Conservation (phyloP, 2,329 filamentous ascomycete genomes). For the Ascochyta viciae-villosae region DNA sequence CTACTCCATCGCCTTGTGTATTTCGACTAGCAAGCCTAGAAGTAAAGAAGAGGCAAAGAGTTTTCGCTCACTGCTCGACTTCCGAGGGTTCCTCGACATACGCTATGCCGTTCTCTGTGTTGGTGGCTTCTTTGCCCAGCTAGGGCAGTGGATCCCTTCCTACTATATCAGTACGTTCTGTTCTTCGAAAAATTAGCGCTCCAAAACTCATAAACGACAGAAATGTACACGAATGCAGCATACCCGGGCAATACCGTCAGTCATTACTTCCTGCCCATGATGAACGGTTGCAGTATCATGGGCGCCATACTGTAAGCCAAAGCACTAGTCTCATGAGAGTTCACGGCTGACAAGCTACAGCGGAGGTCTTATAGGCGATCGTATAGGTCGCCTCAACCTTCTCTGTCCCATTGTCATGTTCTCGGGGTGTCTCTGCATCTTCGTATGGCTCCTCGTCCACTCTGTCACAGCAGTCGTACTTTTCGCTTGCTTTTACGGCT, state of each 20-base stretch:
- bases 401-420: conserved; percentile 58
- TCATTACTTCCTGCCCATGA: conserved; percentile 55
- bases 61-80: conserved; percentile 41
- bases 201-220: conserved; percentile 39
- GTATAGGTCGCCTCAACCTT: conserved; percentile 61
- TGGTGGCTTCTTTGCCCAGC: conserved; percentile 38
- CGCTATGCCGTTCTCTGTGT: conserved; percentile 41
- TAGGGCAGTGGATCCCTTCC: conserved; percentile 40
- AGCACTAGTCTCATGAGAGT: background rate
- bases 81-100: conserved; percentile 41
- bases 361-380: conserved; percentile 61
- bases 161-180: conserved; percentile 45
- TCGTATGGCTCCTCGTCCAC: conserved; percentile 60
- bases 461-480: conserved; percentile 66
- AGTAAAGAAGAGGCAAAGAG: conserved; percentile 24
- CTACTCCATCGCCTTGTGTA: conserved; percentile 50
- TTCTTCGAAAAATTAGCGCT: no score
- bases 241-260: conserved; percentile 56
- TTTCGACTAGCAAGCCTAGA: conserved; percentile 36
- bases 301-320: conserved; percentile 58
- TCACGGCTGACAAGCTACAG: conserved; percentile 39
- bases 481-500: conserved; percentile 73
- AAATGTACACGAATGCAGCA: conserved; percentile 66
- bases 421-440: conserved; percentile 56
- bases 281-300: conserved; percentile 62